phyloP scores from a whole-genome alignment of 2,329 filamentous ascomycete genomes.

The Hyphodiscus sp. region DNA sequence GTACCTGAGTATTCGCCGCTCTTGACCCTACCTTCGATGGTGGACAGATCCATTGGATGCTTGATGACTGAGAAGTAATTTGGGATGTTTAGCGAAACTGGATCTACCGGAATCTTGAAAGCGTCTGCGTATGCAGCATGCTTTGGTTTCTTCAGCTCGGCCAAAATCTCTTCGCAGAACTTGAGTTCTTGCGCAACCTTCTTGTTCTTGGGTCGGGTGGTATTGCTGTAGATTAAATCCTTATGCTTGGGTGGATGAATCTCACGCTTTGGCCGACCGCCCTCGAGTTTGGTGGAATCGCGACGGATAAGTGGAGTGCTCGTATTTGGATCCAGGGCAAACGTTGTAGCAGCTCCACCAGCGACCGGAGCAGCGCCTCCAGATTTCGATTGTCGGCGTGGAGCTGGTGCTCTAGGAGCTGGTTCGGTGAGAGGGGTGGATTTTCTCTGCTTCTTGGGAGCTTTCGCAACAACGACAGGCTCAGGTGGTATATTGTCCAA shows the following conservation, averaged over 20 bases:
- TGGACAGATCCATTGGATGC: slow-evolving; percentile 90
- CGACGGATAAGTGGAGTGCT: slow-evolving; percentile 78
- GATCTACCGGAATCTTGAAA: slow-evolving; percentile 83
- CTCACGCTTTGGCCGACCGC: slow-evolving; percentile 79
- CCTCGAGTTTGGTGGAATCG: slow-evolving; percentile 71
- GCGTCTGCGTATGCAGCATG: slow-evolving; percentile 61
- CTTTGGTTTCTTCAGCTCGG: slow-evolving; percentile 70
- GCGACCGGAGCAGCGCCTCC: slow-evolving; percentile 28
- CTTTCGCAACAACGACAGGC: slow-evolving; percentile 45
- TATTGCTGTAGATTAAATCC: slow-evolving; percentile 79
- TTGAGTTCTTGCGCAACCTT: slow-evolving; percentile 82
- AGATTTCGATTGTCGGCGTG: slow-evolving; percentile 33
- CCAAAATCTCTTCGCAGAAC: slow-evolving; percentile 78
- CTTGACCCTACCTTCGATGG: slow-evolving; percentile 72
- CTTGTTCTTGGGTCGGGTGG: slow-evolving; percentile 81
- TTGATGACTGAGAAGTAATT: slow-evolving; percentile 92
- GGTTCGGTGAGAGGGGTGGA: slow-evolving; percentile 33
- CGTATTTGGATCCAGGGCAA: slow-evolving; percentile 65
- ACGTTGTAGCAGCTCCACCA: slow-evolving; percentile 43
- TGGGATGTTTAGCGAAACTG: slow-evolving; percentile 88
- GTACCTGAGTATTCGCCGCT: slow-evolving; percentile 72
- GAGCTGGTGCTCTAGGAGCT: slow-evolving; percentile 28
- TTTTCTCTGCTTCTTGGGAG: slow-evolving; percentile 51
- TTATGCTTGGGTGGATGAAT: slow-evolving; percentile 88
- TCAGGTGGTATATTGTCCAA: slow-evolving; percentile 40